Percentiles rank a stretch among this genome's conserved stretches.
Conservation (phyloP, 495 filamentous ascomycete species). For the Aspergillus leporis region DNA sequence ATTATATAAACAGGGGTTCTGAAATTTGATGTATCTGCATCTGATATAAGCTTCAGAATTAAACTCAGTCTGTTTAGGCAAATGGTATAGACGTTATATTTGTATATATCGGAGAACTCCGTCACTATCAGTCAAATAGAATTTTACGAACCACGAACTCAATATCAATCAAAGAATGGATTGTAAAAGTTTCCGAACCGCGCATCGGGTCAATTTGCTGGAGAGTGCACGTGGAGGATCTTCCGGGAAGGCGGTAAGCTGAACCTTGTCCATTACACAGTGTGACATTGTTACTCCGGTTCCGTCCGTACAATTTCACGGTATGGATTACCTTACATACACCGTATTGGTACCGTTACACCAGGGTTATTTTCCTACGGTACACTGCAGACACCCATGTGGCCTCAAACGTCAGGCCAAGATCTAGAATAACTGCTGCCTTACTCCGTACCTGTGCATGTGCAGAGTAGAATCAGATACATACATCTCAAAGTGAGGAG, state of each 20-base stretch:
- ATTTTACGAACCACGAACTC: background rate
- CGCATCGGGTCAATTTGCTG: slow-evolving; percentile 3
- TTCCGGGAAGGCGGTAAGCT: slow-evolving; percentile 21
- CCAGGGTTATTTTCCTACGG: background rate
- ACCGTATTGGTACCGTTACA: background rate
- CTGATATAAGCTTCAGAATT: too few species aligned
- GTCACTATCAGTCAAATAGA: background rate
- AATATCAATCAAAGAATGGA: background rate
- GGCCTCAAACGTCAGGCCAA: background rate
- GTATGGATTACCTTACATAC: background rate
- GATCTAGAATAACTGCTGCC: background rate
- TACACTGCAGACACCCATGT: slow-evolving; percentile 4
- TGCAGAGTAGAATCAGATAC: too few species aligned
- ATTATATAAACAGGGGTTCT: background rate
- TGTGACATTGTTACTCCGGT: background rate
- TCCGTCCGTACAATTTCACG: background rate
- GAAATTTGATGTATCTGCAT: background rate
- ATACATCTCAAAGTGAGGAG: too few species aligned
- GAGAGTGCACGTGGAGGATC: slow-evolving; percentile 23
- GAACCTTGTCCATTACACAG: slow-evolving; percentile 16
- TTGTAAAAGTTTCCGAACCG: slow-evolving; percentile 5
- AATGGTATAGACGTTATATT: background rate
- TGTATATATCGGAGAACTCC: background rate
- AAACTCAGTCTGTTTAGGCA: too few species aligned
- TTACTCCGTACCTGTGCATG: too few species aligned